Base-by-base conservation (phyloP, 257 asterid species). In the Solanum neorickii region DNA sequence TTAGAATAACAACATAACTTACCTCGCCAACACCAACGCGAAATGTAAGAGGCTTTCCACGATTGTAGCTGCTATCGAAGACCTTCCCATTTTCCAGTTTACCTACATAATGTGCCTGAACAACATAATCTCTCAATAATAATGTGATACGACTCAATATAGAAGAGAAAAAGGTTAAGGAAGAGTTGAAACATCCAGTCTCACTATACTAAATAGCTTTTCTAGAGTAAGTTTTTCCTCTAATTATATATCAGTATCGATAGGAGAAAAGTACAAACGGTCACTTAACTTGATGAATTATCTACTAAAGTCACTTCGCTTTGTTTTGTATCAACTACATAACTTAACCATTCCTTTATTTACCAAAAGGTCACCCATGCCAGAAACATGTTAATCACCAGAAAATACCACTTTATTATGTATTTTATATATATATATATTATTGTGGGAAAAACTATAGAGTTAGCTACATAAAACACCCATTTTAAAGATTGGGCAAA, bases 1-100 rank as follows among this genome's bases (percentile, higher is more conserved):
- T 5, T 5, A 31, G 27, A 65, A 21, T 15, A 29, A 69, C 42
- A 31, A 15, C 7, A 23, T 16, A 6, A 76, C 88, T 12, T 90
- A 96, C 98, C 98, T 96, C 98, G 29, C 99, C 99, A 62, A 92
- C 98, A 80, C 99, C 99, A 27, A 95, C 86, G 13, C 95, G 98
- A 89, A 96, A 95, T 12, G 98, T 88, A 39, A 96, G 97, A 41
- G 98, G 98, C 93, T 96, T 95, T 76, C 99, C 98, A n/a, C 99
- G 89, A 47, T 91, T 93, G 89, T 95, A 95, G 91, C 99, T 96
- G 95, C 99, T 96, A 68, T 96, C 99, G 44, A 96, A 96, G 35
- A 96, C 97, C 87, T 90, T 94, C 27, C 99, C 99, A 82, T 95
- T 90, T 88, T 92, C 94, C 90, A 95, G 86, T 76, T 91, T 96